Conservation (phyloP, 306 rosid species). For the Clitoria ternatea region DNA sequence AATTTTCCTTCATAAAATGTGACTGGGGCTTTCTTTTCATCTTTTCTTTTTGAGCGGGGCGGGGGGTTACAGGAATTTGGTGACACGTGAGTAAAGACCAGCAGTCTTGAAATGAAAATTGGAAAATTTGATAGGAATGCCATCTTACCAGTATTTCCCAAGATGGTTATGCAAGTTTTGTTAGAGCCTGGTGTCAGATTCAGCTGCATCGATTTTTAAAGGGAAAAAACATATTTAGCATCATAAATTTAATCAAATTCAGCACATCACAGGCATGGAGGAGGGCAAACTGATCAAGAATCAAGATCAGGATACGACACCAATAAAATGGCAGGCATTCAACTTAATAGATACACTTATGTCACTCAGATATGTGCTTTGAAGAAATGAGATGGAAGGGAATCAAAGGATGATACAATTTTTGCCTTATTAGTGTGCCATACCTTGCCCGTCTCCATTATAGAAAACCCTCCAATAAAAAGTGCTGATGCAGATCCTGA, state of each 20-base stretch:
- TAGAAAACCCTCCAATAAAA: slow-evolving; percentile 85
- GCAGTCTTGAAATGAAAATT: no score
- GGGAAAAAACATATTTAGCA: slow-evolving; percentile 9
- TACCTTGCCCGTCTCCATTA: slow-evolving; percentile 74
- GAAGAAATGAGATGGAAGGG: background rate
- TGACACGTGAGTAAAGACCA: no score
- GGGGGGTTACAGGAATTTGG: background rate
- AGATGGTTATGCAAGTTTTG: slow-evolving; percentile 66
- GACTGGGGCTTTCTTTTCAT: no score
- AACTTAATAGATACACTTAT: slow-evolving; percentile 10
- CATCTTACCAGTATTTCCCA: slow-evolving; percentile 83
- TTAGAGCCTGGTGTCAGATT: slow-evolving; percentile 61
- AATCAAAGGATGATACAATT: background rate
- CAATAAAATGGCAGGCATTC: background rate
- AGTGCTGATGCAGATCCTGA: slow-evolving; percentile 79
- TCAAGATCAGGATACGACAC: slow-evolving; percentile 6
- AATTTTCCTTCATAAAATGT: background rate
- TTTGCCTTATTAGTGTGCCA: slow-evolving; percentile 1
- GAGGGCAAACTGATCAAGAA: slow-evolving; percentile 7
- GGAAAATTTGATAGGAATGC: no score
- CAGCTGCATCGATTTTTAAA: slow-evolving; percentile 56
- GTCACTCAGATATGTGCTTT: slow-evolving; percentile 7
- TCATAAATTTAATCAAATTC: slow-evolving; percentile 4
- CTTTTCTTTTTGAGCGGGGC: background rate
- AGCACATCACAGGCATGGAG: slow-evolving; percentile 11